Conservation (phyloP, 805 yeast genomes). For the Wickerhamomyces sydowiorum region DNA sequence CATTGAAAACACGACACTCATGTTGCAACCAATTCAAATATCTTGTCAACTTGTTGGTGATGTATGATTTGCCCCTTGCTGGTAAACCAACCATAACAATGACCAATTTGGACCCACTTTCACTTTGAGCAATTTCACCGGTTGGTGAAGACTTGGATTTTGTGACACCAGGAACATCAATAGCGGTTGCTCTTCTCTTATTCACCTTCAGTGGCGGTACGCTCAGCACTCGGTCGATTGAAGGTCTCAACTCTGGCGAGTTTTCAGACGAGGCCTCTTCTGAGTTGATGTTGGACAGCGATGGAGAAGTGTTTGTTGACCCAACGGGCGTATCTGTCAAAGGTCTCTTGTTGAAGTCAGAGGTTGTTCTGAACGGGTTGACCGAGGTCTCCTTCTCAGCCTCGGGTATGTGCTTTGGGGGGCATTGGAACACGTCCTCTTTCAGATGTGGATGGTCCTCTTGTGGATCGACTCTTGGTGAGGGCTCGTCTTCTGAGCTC, state of each 20-base stretch:
- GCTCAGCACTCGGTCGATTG: not conserved
- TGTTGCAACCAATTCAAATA: slow-evolving; percentile 94
- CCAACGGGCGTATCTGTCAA: slow-evolving; percentile 69
- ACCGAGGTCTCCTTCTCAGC: not conserved
- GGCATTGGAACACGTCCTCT: slow-evolving; percentile 1
- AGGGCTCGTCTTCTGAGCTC: slow-evolving; percentile 19
- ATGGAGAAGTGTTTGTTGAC: slow-evolving; percentile 52
- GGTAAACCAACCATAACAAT: slow-evolving; percentile 97
- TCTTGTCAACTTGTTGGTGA: slow-evolving; percentile 85
- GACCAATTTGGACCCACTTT: slow-evolving; percentile 78
- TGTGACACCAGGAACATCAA: slow-evolving; percentile 91
- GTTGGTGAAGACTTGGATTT: slow-evolving; percentile 67
- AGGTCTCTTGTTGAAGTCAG: slow-evolving; percentile 67
- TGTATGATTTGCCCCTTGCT: slow-evolving; percentile 91
- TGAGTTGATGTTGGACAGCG: slow-evolving; percentile 21
- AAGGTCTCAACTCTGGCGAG: slow-evolving; percentile 21
- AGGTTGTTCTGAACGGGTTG: slow-evolving; percentile 19
- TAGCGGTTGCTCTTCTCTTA: slow-evolving; percentile 66
- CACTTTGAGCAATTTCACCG: slow-evolving; percentile 32
- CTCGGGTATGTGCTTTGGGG: not conserved
- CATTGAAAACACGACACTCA: slow-evolving; percentile 86
- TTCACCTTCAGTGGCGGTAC: slow-evolving; percentile 24
- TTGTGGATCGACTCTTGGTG: slow-evolving; percentile 5
- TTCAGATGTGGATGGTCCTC: not conserved
- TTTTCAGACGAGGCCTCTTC: slow-evolving; percentile 24